Evolutionary conservation across 139 green algal genomes (phyloP).

Genomic region (Chlamydomonas schloesseri): DNA sequence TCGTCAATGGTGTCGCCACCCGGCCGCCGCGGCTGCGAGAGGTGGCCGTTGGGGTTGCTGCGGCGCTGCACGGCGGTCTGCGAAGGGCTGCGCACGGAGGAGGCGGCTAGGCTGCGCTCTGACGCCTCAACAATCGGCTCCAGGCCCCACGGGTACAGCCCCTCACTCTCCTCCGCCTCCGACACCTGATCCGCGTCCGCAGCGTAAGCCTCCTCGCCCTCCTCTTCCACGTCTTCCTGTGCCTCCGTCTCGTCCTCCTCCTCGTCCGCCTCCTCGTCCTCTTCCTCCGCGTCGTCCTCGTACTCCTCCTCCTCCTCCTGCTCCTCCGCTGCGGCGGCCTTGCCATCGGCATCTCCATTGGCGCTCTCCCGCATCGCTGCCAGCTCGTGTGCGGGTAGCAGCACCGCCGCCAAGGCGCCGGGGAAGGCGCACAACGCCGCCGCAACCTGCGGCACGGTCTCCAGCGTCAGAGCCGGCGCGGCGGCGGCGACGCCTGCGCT

Average conservation of each 20-base stretch:
- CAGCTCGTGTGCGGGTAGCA: conserved; percentile 15
- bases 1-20: too few relatives aligned
- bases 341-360: not conserved
- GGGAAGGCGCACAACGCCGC: conserved; percentile 28
- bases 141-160: too few relatives aligned
- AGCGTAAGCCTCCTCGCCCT: not conserved
- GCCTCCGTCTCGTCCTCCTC: not conserved
- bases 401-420: not conserved
- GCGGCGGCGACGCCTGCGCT: not conserved
- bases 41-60: too few relatives aligned
- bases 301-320: not conserved
- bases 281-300: not conserved
- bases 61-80: too few relatives aligned
- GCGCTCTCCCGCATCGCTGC: not conserved
- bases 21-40: too few relatives aligned
- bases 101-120: too few relatives aligned
- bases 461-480: not conserved
- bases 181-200: not conserved
- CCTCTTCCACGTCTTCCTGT: not conserved
- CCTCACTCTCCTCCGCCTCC: not conserved
- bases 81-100: too few relatives aligned
- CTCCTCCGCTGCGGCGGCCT: not conserved
- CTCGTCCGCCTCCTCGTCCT: not conserved
- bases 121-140: not conserved
- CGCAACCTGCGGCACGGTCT: conserved; percentile 1